These are phyloP conservation scores for Obelidium mucronatum DNA, from an alignment of 192 early-diverging fungal genomes.

Conservation along the genomic window DNA sequence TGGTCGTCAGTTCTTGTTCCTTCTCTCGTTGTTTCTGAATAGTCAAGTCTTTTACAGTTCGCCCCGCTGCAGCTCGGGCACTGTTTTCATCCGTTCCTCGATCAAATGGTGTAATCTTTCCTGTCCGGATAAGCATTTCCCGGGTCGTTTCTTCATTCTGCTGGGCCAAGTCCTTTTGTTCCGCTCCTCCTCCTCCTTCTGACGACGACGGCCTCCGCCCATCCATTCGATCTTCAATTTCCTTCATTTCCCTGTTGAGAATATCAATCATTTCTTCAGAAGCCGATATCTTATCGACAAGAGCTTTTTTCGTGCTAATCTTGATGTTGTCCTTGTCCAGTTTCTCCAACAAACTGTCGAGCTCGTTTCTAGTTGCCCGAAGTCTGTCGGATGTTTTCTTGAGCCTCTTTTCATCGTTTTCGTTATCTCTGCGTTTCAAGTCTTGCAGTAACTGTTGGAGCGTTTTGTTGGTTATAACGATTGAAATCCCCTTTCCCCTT, in stretches of 20 bases:
- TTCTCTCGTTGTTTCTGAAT: conserved; percentile 14
- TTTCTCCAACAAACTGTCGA: conserved; percentile 1
- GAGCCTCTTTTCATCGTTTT: conserved; percentile 70
- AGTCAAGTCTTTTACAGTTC: conserved; percentile 22
- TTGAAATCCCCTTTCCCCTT: too few relatives aligned
- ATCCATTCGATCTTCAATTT: conserved; percentile 57
- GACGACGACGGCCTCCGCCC: conserved; percentile 16
- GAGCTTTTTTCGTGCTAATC: not conserved
- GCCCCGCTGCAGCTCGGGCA: not conserved
- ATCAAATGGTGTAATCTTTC: conserved; percentile 75
- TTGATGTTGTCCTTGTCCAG: not conserved
- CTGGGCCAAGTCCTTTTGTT: conserved; percentile 8
- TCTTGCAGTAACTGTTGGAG: conserved; percentile 9
- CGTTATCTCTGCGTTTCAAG: conserved; percentile 67
- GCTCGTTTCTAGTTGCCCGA: conserved; percentile 4
- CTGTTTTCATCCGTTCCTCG: conserved; percentile 15
- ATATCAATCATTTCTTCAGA: conserved; percentile 20
- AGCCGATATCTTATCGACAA: conserved; percentile 14
- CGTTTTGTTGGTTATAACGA: not conserved
- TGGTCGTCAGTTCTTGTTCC: not conserved
- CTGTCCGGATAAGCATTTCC: conserved; percentile 72
- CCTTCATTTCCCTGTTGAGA: conserved; percentile 46
- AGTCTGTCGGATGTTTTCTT: conserved; percentile 46
- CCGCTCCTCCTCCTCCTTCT: conserved; percentile 39
- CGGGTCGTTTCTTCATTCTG: conserved; percentile 58